Conservation (phyloP, 805 yeast genomes). For the Ogataea populi-albae region DNA sequence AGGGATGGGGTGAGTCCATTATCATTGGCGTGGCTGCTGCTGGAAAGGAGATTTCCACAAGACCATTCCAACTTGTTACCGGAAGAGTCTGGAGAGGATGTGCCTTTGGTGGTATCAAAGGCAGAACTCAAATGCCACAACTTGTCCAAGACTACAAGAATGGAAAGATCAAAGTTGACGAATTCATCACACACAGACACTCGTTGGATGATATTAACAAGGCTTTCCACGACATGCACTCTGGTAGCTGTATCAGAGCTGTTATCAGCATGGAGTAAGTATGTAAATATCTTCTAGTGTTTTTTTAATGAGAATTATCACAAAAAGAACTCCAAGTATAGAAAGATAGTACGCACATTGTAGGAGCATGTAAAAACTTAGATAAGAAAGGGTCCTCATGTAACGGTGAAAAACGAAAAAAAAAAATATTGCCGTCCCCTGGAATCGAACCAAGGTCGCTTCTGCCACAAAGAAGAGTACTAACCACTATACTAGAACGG, state of each 20-base stretch:
- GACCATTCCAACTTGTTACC: constrained; percentile 98
- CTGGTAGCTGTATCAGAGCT: constrained; percentile 92
- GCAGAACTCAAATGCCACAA: constrained; percentile 91
- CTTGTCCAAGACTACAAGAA: constrained; percentile 80
- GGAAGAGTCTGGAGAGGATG: constrained; percentile 99
- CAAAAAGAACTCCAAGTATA: too few relatives aligned
- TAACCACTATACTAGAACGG: constrained; percentile 6
- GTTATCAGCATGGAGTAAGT: constrained; percentile 43
- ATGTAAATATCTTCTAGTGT: too few relatives aligned
- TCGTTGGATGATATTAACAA: constrained; percentile 72
- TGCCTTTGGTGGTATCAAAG: constrained; percentile 99
- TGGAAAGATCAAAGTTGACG: constrained; percentile 86
- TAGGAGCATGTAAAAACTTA: too few relatives aligned
- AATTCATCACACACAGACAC: constrained; percentile 90
- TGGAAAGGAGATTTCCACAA: constrained; percentile 92
- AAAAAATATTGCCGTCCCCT: constrained; percentile 3
- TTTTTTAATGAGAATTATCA: too few relatives aligned
- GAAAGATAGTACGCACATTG: too few relatives aligned
- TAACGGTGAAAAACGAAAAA: too few relatives aligned
- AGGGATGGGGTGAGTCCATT: constrained; percentile 97
- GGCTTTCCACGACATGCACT: constrained; percentile 94
- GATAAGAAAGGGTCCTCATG: too few relatives aligned
- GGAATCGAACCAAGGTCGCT: constrained; percentile 6
- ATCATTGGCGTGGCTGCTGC: constrained; percentile 99
- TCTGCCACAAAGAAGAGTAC: constrained; percentile 6